Evolutionary conservation across 2,329 filamentous ascomycete species (phyloP).

Genomic region (Pleomassaria siparia): DNA sequence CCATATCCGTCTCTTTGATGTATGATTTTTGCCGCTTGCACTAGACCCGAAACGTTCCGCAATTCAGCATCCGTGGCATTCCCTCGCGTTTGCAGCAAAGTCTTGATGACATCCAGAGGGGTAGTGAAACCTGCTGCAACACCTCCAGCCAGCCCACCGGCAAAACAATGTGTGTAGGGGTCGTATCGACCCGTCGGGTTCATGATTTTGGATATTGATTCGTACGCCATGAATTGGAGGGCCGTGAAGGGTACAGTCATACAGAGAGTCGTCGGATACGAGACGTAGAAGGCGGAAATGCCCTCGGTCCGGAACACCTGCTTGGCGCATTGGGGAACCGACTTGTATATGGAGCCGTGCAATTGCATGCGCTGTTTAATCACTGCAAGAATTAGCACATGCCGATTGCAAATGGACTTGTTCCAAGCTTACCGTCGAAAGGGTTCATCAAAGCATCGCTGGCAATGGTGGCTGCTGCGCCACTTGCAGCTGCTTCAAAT

Average conservation of each 20-base stretch:
- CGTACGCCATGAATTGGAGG: slow-evolving; percentile 95
- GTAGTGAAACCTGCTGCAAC: slow-evolving; percentile 93
- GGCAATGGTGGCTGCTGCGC: slow-evolving; percentile 91
- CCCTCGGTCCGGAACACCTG: slow-evolving; percentile 88
- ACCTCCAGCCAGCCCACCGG: slow-evolving; percentile 88
- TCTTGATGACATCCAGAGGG: slow-evolving; percentile 97
- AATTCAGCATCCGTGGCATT: slow-evolving; percentile 79
- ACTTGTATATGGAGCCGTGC: slow-evolving; percentile 89
- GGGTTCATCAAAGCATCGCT: slow-evolving; percentile 99
- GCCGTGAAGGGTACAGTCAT: slow-evolving; percentile 99
- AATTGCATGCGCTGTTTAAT: slow-evolving; percentile 99
- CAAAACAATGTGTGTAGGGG: slow-evolving; percentile 88
- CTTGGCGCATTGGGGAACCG: slow-evolving; percentile 81
- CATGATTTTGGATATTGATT: slow-evolving; percentile 91
- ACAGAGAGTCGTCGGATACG: slow-evolving; percentile 94
- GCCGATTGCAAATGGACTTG: neutral
- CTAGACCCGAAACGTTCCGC: slow-evolving; percentile 78
- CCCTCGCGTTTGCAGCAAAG: slow-evolving; percentile 89
- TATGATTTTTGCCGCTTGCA: slow-evolving; percentile 77
- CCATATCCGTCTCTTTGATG: slow-evolving; percentile 78
- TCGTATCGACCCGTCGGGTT: slow-evolving; percentile 87
- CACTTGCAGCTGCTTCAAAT: slow-evolving; percentile 72
- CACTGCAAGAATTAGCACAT: slow-evolving; percentile 57
- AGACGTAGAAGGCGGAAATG: slow-evolving; percentile 91
- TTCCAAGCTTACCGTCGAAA: slow-evolving; percentile 77